phyloP scores from a whole-genome alignment of 441 rosid genomes.

The Pelargonium fulgidum region DNA sequence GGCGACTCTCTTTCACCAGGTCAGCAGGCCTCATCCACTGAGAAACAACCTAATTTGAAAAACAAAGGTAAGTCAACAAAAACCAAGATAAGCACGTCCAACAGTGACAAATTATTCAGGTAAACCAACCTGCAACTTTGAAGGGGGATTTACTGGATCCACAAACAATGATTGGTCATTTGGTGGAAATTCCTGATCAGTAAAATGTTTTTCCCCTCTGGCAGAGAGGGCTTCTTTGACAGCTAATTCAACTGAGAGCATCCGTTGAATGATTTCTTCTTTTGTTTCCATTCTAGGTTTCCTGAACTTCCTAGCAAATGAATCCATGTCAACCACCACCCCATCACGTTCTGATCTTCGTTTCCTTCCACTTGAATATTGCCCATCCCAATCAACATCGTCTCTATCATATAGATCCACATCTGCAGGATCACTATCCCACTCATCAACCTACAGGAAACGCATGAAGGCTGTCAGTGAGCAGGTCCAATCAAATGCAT shows the following conservation, averaged over 20 bases:
- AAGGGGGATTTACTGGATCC: constrained; percentile 77
- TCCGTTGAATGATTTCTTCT: constrained; percentile 92
- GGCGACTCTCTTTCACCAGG: constrained; percentile 57
- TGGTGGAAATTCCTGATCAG: constrained; percentile 99
- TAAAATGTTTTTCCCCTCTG: constrained; percentile 77
- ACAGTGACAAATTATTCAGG: constrained; percentile 17
- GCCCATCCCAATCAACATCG: constrained; percentile 99
- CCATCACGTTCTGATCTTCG: constrained; percentile 84
- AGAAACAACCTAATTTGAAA: constrained; percentile 69
- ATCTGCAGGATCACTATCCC: constrained; percentile 99
- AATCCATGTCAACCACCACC: constrained; percentile 63
- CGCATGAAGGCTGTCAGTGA: constrained; percentile 24
- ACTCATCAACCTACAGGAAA: constrained; percentile 75
- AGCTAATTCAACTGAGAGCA: constrained; percentile 97
- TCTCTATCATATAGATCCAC: constrained; percentile 97
- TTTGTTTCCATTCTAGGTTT: constrained; percentile 93
- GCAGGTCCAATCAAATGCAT: constrained; percentile 20
- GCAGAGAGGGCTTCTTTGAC: constrained; percentile 94
- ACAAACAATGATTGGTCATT: constrained; percentile 79
- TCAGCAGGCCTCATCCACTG: constrained; percentile 97
- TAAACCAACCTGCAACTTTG: constrained; percentile 75
- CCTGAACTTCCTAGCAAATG: constrained; percentile 89
- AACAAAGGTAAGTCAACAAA: constrained; percentile 26
- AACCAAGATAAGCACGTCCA: constrained; percentile 14
- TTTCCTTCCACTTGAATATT: constrained; percentile 97